phyloP scores from a whole-genome alignment of 2,329 filamentous ascomycete genomes.

The Ophiostoma quercus region DNA sequence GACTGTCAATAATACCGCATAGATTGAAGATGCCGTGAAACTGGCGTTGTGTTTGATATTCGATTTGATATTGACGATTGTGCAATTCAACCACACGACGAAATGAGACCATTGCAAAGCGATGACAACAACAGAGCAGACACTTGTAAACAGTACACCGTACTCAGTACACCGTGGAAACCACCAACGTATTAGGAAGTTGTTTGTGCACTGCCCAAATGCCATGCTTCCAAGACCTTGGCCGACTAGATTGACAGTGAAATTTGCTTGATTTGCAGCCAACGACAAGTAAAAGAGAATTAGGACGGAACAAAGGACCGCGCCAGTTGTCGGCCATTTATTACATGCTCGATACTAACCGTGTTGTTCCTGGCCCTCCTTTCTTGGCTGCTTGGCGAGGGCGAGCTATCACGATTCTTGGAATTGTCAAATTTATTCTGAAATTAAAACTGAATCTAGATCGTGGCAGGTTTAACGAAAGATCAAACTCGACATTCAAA shows the following conservation, averaged over 20 bases:
- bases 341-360: neutral
- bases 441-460: neutral
- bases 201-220: conserved; percentile 23
- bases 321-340: conserved; percentile 9
- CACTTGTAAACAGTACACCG: neutral
- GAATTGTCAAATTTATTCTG: neutral
- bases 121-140: no score
- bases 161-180: no score
- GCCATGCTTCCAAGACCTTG: conserved; percentile 24
- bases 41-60: neutral
- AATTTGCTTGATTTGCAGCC: neutral
- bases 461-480: neutral
- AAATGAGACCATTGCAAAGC: neutral
- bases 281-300: neutral
- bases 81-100: neutral
- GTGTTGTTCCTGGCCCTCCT: conserved; percentile 3
- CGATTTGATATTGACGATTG: neutral
- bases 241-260: conserved; percentile 6
- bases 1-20: neutral
- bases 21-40: neutral
- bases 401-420: neutral
- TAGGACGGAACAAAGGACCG: conserved; percentile 2
- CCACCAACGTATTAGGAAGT: neutral
- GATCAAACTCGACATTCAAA: neutral
- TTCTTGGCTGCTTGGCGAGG: conserved; percentile 9